Evolutionary conservation across 495 filamentous ascomycete genomes (phyloP).

Genomic region (Neurospora sp.): DNA sequence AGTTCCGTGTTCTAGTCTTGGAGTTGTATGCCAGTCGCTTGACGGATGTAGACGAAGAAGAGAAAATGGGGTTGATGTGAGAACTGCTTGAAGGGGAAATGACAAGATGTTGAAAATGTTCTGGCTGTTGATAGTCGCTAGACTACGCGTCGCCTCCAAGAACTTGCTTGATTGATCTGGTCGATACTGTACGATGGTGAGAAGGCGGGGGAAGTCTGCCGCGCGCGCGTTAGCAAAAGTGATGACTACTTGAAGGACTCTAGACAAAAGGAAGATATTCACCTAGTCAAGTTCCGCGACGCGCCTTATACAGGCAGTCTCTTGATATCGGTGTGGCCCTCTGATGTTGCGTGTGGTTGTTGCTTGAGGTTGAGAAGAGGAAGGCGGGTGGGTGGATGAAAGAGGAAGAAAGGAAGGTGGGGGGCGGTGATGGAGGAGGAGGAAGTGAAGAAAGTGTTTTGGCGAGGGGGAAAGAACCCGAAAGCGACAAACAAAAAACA

Average conservation of each 20-base stretch:
- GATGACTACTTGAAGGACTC: background rate
- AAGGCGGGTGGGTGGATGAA: background rate
- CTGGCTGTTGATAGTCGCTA: background rate
- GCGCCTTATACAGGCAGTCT: background rate
- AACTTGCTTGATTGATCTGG: background rate
- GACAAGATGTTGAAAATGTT: background rate
- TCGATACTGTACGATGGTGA: background rate
- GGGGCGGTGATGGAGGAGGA: background rate
- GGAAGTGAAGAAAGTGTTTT: background rate
- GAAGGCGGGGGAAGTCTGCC: background rate
- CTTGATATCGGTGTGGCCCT: background rate
- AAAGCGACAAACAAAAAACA: background rate
- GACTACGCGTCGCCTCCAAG: background rate
- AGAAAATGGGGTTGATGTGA: background rate
- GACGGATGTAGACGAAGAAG: background rate
- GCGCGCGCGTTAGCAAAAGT: background rate
- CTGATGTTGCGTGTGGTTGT: background rate
- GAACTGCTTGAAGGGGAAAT: background rate
- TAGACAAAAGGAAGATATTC: background rate
- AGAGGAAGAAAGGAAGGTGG: background rate
- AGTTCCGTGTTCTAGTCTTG: background rate
- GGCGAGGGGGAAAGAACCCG: background rate
- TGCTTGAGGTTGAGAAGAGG: background rate
- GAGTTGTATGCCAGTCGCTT: background rate
- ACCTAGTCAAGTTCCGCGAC: background rate